Evolutionary conservation across 2,329 filamentous ascomycete species (phyloP).

Genomic region (Diplodia mutila): DNA sequence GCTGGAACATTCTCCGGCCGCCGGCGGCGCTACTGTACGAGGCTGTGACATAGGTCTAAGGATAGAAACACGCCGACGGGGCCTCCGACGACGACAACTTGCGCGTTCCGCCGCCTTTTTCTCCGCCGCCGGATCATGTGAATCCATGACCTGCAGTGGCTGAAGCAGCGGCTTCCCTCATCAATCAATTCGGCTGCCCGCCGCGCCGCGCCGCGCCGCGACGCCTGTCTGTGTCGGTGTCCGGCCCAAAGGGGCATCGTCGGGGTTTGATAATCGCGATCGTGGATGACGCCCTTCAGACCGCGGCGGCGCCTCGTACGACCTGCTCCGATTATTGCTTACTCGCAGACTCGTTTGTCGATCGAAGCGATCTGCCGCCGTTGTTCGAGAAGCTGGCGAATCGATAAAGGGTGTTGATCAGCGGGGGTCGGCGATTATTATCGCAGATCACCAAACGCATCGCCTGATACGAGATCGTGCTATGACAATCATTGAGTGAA

Average conservation of each 20-base stretch:
- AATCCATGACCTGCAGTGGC: not conserved
- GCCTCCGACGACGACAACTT: too few relatives aligned
- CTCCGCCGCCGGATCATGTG: not conserved
- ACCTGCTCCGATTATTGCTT: not conserved
- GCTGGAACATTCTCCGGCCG: constrained; percentile 6
- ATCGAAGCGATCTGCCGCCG: not conserved
- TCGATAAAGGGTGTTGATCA: constrained; percentile 14
- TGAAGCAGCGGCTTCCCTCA: not conserved
- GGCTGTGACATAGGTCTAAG: constrained; percentile 10
- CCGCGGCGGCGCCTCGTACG: not conserved
- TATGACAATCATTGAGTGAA: not conserved
- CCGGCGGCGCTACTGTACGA: not conserved
- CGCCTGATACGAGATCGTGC: not conserved
- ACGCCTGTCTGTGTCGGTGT: not conserved
- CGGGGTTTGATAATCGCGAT: not conserved
- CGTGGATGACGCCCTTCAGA: not conserved
- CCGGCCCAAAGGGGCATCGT: not conserved
- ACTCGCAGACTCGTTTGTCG: not conserved
- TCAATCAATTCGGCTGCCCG: not conserved
- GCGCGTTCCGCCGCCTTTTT: not conserved
- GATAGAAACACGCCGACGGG: not conserved
- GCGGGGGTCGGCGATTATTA: not conserved
- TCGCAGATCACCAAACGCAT: not conserved
- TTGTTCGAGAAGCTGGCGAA: not conserved
- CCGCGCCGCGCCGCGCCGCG: too few relatives aligned